Evolutionary conservation across 2,329 filamentous ascomycete species (phyloP), one percentile per base, ranked within the genome.

Genomic region (Penicillium sp.): DNA sequence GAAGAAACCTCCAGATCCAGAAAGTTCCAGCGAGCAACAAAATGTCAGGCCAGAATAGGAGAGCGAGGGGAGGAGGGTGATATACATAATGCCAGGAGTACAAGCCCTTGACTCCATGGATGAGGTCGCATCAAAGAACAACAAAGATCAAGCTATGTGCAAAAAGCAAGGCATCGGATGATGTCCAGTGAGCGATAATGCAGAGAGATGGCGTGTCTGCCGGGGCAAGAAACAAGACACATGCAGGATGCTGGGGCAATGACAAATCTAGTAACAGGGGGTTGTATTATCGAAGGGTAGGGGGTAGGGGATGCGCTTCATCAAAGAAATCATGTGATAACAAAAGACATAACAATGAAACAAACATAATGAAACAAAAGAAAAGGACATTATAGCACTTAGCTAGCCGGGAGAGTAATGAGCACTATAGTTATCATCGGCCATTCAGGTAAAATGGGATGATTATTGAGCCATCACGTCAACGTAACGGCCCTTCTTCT

Each of bases 401-500:
- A 34, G 16, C 29, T 38, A 52, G 56, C 34, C 33, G 34, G 16
- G 16, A 10, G 50, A 50, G 45, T 47, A n/a, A 33, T 43, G 45
- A 51, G 45, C 6, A 53, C 39, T 52, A 50, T 36, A 33, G 11
- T 13, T 15, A 38, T 40, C 31, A 40, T 34, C 36, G 16, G 31
- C 11, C 10, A 48, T 41, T 27, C 27, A 47, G 15, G 50, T 36
- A n/a, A 43, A 39, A 27, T 25, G 16, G 13, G 31, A 41, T 44
- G 33, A 53, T 73, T 58, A 79, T 65, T 90, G 87, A 10, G 89
- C 89, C 92, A 97, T 97, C 59, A 99, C 91, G 82, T 99, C 94
- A 31, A 99, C 87, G 79, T 99, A 99, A 31, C 91, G 88, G 23
- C 88, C 86, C 81, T 92, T 96, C 79, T 91, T 91, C 68, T 84